Percentiles rank a stretch among this genome's conserved stretches.
These are phyloP conservation scores for Aspergillus fumigatiaffinis DNA, from an alignment of 2,329 filamentous ascomycete genomes.

Conservation along the genomic window DNA sequence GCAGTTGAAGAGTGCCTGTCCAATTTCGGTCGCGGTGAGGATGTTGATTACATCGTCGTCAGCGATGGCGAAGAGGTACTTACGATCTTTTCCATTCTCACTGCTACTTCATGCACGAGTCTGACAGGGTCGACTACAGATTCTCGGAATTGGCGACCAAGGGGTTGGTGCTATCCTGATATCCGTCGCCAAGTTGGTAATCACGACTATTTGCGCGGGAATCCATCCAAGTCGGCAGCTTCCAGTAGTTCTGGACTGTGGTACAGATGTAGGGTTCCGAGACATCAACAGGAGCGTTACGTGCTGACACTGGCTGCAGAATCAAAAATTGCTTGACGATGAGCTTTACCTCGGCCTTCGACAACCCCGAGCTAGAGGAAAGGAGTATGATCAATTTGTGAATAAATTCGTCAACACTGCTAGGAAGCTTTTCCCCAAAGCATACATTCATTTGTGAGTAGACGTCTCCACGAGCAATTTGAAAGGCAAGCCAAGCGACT, in stretches of 20 bases:
- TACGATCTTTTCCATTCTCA: not conserved
- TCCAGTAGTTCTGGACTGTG: slow-evolving; percentile 79
- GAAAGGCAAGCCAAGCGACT: not conserved
- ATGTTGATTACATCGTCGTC: slow-evolving; percentile 85
- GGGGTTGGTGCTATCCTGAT: slow-evolving; percentile 82
- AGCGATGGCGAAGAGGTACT: slow-evolving; percentile 59
- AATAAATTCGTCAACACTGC: slow-evolving; percentile 68
- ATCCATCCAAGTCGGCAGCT: slow-evolving; percentile 75
- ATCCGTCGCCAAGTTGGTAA: slow-evolving; percentile 74
- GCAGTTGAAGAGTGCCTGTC: slow-evolving; percentile 62
- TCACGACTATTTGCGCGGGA: slow-evolving; percentile 83
- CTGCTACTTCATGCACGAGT: slow-evolving; percentile 10
- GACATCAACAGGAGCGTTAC: not conserved
- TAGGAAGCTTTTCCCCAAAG: slow-evolving; percentile 67
- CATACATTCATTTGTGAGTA: slow-evolving; percentile 72
- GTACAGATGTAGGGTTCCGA: slow-evolving; percentile 58
- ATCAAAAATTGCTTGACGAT: slow-evolving; percentile 68
- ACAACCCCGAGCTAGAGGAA: slow-evolving; percentile 62
- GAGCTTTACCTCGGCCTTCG: slow-evolving; percentile 74
- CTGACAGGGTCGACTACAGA: slow-evolving; percentile 48
- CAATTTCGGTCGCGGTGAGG: slow-evolving; percentile 65
- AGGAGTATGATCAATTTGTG: slow-evolving; percentile 72
- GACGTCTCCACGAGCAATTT: not conserved
- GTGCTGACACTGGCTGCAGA: slow-evolving; percentile 39
- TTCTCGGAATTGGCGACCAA: slow-evolving; percentile 85